Conservation (phyloP, 2,329 filamentous ascomycete genomes). For the Arthrobotrys iridis region DNA sequence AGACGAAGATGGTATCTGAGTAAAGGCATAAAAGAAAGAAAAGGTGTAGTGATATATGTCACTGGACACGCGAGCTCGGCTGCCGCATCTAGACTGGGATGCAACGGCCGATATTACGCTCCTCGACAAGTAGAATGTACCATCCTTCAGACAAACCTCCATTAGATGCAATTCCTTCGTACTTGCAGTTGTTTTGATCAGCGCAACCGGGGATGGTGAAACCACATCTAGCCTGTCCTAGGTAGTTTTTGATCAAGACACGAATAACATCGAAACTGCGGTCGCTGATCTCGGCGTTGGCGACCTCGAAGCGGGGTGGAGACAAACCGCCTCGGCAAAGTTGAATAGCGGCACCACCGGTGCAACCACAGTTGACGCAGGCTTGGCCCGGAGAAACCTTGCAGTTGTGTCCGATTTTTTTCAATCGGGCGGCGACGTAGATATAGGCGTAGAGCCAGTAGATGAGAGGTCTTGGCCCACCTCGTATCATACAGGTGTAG, state of each 20-base stretch:
- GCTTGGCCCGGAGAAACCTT: neutral
- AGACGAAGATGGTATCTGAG: neutral
- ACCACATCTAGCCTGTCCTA: neutral
- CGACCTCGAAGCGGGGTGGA: neutral
- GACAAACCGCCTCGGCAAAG: slow-evolving; percentile 15
- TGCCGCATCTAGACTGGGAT: neutral
- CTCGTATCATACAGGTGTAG: slow-evolving; percentile 21
- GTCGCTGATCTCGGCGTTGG: neutral
- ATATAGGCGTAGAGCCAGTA: slow-evolving; percentile 13
- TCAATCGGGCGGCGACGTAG: neutral
- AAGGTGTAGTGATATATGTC: neutral
- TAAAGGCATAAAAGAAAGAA: neutral
- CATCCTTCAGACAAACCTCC: neutral
- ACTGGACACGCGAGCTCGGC: too few species aligned
- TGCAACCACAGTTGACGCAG: slow-evolving; percentile 19
- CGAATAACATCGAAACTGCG: neutral
- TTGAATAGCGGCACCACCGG: slow-evolving; percentile 12
- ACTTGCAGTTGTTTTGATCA: neutral
- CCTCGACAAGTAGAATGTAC: neutral
- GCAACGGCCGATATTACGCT: neutral
- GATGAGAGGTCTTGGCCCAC: neutral
- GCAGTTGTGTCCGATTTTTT: neutral
- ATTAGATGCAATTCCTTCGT: neutral
- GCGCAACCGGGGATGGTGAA: neutral
- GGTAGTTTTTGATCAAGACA: neutral